Evolutionary conservation across 805 yeast species (phyloP), one percentile per base, ranked within the genome.

Genomic region (Allodekkera sacchari): DNA sequence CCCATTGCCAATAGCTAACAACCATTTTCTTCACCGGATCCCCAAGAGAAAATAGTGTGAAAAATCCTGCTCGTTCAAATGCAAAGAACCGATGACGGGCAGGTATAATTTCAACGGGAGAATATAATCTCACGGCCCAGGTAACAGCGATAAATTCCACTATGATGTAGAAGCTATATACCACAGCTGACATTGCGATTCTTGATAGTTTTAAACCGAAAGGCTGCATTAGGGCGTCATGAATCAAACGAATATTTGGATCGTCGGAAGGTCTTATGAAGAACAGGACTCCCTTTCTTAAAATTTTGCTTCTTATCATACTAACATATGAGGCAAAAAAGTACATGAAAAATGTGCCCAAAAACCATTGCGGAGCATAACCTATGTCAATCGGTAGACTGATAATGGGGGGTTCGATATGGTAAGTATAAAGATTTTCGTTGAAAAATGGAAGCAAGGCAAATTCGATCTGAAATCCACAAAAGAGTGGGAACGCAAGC

Each of bases 251-350:
- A 28, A 85, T 77, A 44, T 83, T 81, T 24, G 95, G 95, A 51
- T 92, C 96, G 45, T 87, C 96, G 4, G 96, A 95, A 15, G 95
- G 85, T 45, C 95, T 71, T 38, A 92, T 82, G 59, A 92, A 92
- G 53, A 76, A 92, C 28, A 92, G 63, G 7, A 84, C 95, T 9
- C 98, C 99, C 0, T 82, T 79, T 34, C 99, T 70, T 36, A 89
- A 66, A 24, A 85, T 75, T 37, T 63, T 58, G 27, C 69, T 61
- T 39, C 98, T 67, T 14, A 78, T 68, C 87, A 87, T 79, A 13
- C 94, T 83, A 19, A 89, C 87, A 56, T 75, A 89, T 30, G 81
- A 60, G 1, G 96, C 95, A 59, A 92, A 77, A 45, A 74, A 64
- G 40, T 79, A 77, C 97, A 92, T 88, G 61, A 85, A 92, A 9